phyloP scores from a whole-genome alignment of 441 rosid species.

The Populus hybrid region DNA sequence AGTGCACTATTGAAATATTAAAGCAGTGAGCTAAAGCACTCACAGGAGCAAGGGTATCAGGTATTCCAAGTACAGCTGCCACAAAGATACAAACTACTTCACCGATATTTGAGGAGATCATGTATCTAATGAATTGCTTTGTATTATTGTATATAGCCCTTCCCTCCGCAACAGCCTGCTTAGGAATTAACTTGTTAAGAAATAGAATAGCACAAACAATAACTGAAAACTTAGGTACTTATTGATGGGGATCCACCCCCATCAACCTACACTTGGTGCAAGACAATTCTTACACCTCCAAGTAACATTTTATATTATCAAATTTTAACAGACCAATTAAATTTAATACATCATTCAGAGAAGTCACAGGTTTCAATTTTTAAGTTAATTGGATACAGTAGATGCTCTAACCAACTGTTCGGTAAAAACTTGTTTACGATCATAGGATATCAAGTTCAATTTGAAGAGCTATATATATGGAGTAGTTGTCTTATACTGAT shows the following conservation, averaged over 20 bases:
- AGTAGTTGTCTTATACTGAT: background rate
- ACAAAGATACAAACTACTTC: constrained; percentile 99
- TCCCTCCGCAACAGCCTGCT: constrained; percentile 99
- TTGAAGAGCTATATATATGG: background rate
- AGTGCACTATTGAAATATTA: background rate
- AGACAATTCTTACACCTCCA: background rate
- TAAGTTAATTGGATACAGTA: background rate
- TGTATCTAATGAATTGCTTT: constrained; percentile 98
- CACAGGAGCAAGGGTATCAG: constrained; percentile 98
- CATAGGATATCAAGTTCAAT: background rate
- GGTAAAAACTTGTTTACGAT: background rate
- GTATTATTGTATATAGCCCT: constrained; percentile 99
- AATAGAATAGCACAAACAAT: background rate
- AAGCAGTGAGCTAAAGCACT: constrained; percentile 39
- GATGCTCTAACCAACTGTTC: background rate
- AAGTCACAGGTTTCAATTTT: background rate
- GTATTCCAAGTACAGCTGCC: constrained; percentile 98
- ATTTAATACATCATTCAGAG: background rate
- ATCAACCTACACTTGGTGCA: background rate
- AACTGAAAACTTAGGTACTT: background rate
- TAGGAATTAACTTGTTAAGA: constrained; percentile 20
- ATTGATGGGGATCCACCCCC: background rate
- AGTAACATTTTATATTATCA: background rate
- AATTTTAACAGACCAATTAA: background rate
- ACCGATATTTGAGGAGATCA: constrained; percentile 99